Base-by-base conservation (phyloP, 306 rosid species). In the Astragalus membranaceus region DNA sequence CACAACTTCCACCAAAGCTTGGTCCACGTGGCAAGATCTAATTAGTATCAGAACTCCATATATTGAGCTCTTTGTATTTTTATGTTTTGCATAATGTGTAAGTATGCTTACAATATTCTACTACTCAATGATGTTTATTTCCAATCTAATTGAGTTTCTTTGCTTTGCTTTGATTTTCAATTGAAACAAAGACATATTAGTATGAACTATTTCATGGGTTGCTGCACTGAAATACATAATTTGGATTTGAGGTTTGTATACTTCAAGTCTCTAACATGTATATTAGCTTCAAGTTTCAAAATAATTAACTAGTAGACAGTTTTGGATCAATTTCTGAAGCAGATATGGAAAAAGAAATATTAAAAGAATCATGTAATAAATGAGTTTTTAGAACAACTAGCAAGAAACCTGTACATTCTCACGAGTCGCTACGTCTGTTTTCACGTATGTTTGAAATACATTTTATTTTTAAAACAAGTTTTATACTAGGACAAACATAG, bases 21-120 rank as follows among this genome's bases (percentile, higher is more conserved):
- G 99, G 99, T 12, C 99, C 99, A 0, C 97, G 99, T 69, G 99
- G 84, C 90, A 94, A 89, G 88, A 73, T 94, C 89, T 94, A 83
- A 65, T 35, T 80, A 16, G 48, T 62, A 64, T 14, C 20, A 13
- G 16, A 88, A 77, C 54, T 74, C 60, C 52, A 30, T 50, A 42
- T 42, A 14, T 73, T 68, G 89, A 35, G 44, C 8, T 39, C 44
- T 36, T 41, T 62, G 17, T 81, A 29, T 63, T 44, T 20, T 12
- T 63, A 66, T 85, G 69, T 1, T 26, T 26, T 76, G 75, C 52
- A 53, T 70, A 74, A 78, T 80, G 69, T 83, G 91, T 88, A 87
- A 76, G 74, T 84, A 78, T 75, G 81, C 79, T 48, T 51, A 65
- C 79, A 80, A 48, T 23, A 26, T 26, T 63, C 75, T 59, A 77